These are phyloP conservation scores for Gnetum montanum DNA, from an alignment of 75 land plant species.

Conservation along the genomic window DNA sequence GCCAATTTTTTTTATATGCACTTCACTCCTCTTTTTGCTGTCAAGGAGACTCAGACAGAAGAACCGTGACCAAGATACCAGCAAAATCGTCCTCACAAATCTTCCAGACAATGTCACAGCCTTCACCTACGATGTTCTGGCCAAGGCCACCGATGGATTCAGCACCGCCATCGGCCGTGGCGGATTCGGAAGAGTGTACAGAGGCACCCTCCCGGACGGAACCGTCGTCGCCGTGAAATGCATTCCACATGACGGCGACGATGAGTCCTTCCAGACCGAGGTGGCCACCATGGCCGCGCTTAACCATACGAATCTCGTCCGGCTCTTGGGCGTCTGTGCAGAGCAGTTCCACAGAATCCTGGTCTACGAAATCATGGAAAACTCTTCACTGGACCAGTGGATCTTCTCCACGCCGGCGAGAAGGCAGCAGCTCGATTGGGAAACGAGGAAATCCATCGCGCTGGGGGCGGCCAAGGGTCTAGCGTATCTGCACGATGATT, in stretches of 20 bases:
- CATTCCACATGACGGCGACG: conserved; percentile 19
- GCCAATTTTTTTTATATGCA: too few relatives aligned
- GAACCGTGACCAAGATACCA: too few relatives aligned
- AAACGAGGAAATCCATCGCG: conserved; percentile 10
- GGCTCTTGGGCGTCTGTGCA: conserved; percentile 29
- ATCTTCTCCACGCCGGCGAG: conserved; percentile 5
- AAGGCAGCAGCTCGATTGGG: conserved; percentile 1
- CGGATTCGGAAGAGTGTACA: conserved; percentile 19
- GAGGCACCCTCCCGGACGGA: conserved; percentile 4
- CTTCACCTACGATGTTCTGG: conserved; percentile 8
- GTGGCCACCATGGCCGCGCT: conserved; percentile 33
- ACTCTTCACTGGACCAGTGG: conserved; percentile 19
- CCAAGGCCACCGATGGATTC: conserved; percentile 21
- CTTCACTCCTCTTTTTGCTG: too few relatives aligned
- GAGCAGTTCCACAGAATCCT: conserved; percentile 11
- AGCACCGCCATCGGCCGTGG: conserved; percentile 15
- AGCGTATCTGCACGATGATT: conserved; percentile 25
- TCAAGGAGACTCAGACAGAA: too few relatives aligned
- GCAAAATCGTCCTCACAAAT: too few relatives aligned
- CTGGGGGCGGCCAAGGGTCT: conserved; percentile 22
- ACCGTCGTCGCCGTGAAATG: conserved; percentile 24
- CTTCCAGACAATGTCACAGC: too few relatives aligned
- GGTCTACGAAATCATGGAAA: conserved; percentile 23
- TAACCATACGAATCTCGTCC: conserved; percentile 24
- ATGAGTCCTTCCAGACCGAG: conserved; percentile 31